Conservation (phyloP, 306 rosid genomes). For the Malus sieversii region DNA sequence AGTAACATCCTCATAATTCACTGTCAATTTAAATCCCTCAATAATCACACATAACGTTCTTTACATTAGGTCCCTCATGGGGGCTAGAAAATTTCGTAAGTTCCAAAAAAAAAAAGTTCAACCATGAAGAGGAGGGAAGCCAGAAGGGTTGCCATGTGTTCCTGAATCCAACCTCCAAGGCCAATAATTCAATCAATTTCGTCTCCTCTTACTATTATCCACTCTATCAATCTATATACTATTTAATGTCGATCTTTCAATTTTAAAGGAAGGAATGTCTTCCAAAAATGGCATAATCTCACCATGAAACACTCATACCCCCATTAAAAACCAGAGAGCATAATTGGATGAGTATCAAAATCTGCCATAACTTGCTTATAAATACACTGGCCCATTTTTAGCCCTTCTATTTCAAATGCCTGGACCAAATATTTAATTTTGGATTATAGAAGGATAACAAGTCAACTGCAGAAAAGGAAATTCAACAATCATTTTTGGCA, state of each 20-base stretch:
- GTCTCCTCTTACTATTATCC: not conserved
- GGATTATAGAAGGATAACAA: not conserved
- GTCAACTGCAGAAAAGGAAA: not conserved
- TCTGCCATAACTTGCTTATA: slow-evolving; percentile 19
- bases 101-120: not conserved
- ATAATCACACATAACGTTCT: not conserved
- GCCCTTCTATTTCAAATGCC: not conserved
- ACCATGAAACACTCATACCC: slow-evolving; percentile 8
- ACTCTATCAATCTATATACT: not conserved
- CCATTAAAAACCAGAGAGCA: not conserved
- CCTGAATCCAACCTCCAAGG: not conserved
- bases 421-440: not conserved
- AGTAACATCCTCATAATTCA: no score
- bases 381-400: slow-evolving; percentile 31
- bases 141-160: slow-evolving; percentile 11
- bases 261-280: slow-evolving; percentile 38
- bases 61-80: not conserved
- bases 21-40: not conserved
- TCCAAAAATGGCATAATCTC: slow-evolving; percentile 21
- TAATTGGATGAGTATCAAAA: slow-evolving; percentile 24
- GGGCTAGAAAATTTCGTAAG: not conserved
- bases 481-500: not conserved
- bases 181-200: not conserved
- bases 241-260: slow-evolving; percentile 17
- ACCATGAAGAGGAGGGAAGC: not conserved